phyloP scores from a whole-genome alignment of 2,329 filamentous ascomycete species.

The Fusarium fracticaudum region DNA sequence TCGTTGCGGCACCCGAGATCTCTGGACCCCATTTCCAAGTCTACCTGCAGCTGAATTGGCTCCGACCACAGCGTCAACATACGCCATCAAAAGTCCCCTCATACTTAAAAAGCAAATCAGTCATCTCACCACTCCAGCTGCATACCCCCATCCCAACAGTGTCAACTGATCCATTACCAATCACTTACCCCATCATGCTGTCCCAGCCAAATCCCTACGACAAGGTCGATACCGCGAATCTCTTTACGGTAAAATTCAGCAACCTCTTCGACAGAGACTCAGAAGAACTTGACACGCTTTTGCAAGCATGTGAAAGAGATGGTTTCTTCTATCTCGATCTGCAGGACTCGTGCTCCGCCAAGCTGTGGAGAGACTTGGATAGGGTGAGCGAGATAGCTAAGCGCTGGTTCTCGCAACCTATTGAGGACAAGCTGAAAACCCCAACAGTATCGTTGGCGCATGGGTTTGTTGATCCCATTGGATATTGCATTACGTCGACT shows the following conservation, averaged over 20 bases:
- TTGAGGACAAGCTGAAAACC: conserved; percentile 9
- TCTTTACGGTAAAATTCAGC: background rate
- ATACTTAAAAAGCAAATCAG: background rate
- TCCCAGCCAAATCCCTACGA: background rate
- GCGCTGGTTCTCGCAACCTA: conserved; percentile 2
- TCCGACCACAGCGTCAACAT: too few relatives aligned
- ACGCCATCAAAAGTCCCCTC: background rate
- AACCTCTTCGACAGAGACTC: conserved; percentile 4
- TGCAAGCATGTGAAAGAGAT: conserved; percentile 7
- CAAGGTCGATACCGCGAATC: background rate
- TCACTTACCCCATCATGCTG: background rate
- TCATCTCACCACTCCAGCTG: background rate
- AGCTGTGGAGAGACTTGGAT: conserved; percentile 4
- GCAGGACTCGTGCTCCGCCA: background rate
- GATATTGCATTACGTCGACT: background rate
- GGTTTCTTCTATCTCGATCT: conserved; percentile 25
- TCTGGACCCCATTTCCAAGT: background rate
- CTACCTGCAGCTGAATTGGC: background rate
- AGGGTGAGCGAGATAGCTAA: background rate
- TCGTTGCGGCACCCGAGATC: background rate
- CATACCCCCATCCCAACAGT: background rate
- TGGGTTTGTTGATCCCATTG: background rate
- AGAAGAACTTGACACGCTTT: background rate
- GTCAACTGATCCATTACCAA: background rate
- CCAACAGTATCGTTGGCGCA: conserved; percentile 20